Base-by-base conservation (phyloP, 169 alveolate species). In the Plasmodium coatneyi region DNA sequence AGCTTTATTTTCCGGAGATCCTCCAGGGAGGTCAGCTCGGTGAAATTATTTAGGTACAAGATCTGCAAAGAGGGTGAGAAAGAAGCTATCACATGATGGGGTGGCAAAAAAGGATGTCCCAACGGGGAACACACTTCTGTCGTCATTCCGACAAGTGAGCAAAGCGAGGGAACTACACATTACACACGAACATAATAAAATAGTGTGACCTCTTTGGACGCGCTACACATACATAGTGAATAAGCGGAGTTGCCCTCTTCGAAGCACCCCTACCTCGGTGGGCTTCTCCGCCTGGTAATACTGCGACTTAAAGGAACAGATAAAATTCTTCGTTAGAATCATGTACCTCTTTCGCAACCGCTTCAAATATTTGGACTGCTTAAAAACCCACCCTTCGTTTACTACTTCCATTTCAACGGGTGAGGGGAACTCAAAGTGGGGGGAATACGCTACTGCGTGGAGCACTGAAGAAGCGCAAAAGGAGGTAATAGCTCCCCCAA, bases 231-330 rank as follows among this genome's bases (percentile, higher is more conserved):
- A 16, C 25, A 49, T 6, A 16, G 60, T 3, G 60, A 22, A 1
- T 12, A 1, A 14, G 60, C 0, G 19, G 60, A 49, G 39, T 16
- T 49, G 25, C 66, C 41, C 56, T 74, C 54, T 74, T 72, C 34
- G 9, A 60, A 72, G 7, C 60, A 49, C 36, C 22, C 76, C 79
- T 84, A 84, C 93, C 66, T 84, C 93, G 49, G 93, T 84, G 28
- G 93, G 93, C 60, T 74, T 84, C 66, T 84, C 93, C n/a, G 80
- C 93, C 78, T 84, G 93, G 41, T 84, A 84, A 66, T 84, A 84
- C 76, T 84, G 80, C 22, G 93, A 84, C 80, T 84, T 84, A 84
- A 84, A 84, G 49, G 93, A 84, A 5, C 93, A 84, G 66, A 84
- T 84, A 56, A 84, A 84, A 84, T 84, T 84, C 60, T 84, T 84